Evolutionary conservation across 805 yeast genomes (phyloP), one percentile per base, ranked within the genome.

Genomic region (Ogataea neopini): DNA sequence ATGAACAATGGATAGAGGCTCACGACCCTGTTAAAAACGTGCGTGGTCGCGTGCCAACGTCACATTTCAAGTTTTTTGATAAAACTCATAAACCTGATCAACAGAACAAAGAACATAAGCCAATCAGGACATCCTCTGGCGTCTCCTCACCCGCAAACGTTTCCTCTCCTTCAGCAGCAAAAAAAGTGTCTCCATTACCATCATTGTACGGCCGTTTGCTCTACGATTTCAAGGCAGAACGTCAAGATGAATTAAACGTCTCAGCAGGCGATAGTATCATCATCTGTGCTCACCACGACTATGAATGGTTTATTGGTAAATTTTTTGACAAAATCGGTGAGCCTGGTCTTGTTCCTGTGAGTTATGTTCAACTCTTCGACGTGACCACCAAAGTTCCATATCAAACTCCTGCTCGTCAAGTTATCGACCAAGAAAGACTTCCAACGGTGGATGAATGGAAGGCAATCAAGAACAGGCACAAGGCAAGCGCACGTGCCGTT

Each of bases 401-500:
- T 76, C 75, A 22, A 73, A 81, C 56, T 72, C 66, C 52, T 54
- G 64, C 53, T 52, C 80, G 43, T 75, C 81, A 32, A 59, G 66
- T 55, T 38, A 84, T 94, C 35, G 70, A 74, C 43, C 69, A 72
- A 25, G 89, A 87, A 37, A 79, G 80, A 44, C 77, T 94, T 52
- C 99, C 99, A 13, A 83, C 91, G 0, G 96, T 94, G 14, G 96
- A 90, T 53, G 94, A 90, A 63, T 94, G 99, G 99, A 94, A 94
- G 68, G 80, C 78, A 45, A 81, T 81, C 55, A 89, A 94, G 23
- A 96, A 96, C 13, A 87, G 82, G 64, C 95, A 94, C 67, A 92
- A 92, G 68, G 97, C 97, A 1, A 81, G 88, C 53, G 84, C 91
- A 30, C 88, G 61, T 49, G 45, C 54, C 2, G 70, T 66, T n/a